These are phyloP conservation scores for Gossypium bickii DNA, from an alignment of 345 rosid species.

Conservation along the genomic window DNA sequence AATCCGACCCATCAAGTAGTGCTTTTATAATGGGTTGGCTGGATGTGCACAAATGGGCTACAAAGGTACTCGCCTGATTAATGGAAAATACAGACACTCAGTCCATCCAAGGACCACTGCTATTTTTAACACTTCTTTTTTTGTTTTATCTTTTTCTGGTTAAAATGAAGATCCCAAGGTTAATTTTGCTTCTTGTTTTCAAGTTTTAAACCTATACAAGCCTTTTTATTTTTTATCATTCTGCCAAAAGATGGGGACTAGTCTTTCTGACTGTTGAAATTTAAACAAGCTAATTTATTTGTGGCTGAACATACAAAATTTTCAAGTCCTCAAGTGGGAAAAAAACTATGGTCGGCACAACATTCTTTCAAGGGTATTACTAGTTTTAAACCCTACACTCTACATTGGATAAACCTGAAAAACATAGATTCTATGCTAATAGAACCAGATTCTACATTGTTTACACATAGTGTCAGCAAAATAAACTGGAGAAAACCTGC, in stretches of 20 bases:
- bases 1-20: too few species aligned
- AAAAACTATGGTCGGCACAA: not conserved
- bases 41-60: constrained; percentile 4
- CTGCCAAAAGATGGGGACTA: not conserved
- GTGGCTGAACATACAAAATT: not conserved
- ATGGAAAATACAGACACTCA: constrained; percentile 19
- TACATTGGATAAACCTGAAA: not conserved
- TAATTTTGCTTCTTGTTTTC: not conserved
- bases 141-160: not conserved
- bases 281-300: not conserved
- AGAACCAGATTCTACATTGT: constrained; percentile 4
- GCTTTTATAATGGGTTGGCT: not conserved
- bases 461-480: not conserved
- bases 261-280: not conserved
- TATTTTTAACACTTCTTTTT: not conserved
- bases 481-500: constrained; percentile 7
- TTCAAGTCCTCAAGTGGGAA: constrained; percentile 1
- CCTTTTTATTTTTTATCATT: not conserved
- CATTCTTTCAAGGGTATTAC: constrained; percentile 4
- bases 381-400: not conserved
- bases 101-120: constrained; percentile 25
- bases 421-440: constrained; percentile 2
- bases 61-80: constrained; percentile 9
- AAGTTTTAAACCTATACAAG: not conserved
- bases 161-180: not conserved